Conservation (phyloP, 1,139 yeast species). For the Saccharomyces uvarum region DNA sequence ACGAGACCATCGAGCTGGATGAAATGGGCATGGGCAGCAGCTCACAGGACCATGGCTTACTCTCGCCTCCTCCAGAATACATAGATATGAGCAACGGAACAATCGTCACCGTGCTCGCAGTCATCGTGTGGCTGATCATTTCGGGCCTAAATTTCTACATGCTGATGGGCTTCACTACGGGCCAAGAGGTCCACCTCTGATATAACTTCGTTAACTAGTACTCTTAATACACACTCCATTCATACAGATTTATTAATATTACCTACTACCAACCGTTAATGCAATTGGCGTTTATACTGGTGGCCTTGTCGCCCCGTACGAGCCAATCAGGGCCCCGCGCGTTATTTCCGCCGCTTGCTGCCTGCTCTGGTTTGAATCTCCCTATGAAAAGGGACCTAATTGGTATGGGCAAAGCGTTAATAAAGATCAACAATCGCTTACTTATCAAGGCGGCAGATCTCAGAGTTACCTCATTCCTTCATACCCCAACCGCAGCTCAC, state of each 20-base stretch:
- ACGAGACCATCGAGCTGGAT: conserved; percentile 4
- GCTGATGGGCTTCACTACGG: conserved; percentile 61
- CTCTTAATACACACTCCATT: not conserved
- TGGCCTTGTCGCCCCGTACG: not conserved
- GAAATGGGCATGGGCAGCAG: not conserved
- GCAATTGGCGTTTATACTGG: not conserved
- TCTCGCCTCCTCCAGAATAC: conserved; percentile 16
- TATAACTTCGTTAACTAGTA: not conserved
- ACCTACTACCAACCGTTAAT: too few species aligned
- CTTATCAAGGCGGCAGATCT: not conserved
- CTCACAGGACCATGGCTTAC: not conserved
- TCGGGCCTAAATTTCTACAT: conserved; percentile 70
- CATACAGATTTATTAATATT: too few species aligned
- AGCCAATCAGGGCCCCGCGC: conserved; percentile 1
- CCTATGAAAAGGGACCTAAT: conserved; percentile 1
- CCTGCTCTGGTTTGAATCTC: not conserved
- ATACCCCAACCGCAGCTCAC: not conserved
- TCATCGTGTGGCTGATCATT: conserved; percentile 66
- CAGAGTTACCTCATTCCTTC: not conserved
- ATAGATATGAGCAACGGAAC: conserved; percentile 64
- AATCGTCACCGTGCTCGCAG: conserved; percentile 49
- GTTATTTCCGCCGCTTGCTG: conserved; percentile 1
- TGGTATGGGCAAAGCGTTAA: not conserved
- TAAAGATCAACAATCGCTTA: not conserved
- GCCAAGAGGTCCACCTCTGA: conserved; percentile 55